These are phyloP conservation scores for Meyerozyma guilliermondii DNA, from an alignment of 1,139 yeast species.

Conservation along the genomic window DNA sequence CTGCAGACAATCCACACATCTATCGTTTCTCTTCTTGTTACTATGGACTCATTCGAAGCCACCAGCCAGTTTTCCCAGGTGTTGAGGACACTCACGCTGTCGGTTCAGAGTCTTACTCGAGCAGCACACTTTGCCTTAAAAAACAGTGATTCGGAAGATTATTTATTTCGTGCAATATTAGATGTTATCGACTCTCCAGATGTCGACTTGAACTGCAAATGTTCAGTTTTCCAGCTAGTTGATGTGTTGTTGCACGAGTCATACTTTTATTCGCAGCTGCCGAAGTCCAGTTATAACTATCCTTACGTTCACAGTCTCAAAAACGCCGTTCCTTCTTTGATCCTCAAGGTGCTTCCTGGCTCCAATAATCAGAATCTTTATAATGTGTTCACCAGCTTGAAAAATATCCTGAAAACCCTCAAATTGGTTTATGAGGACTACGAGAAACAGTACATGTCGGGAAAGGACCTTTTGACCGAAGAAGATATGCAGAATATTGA, in stretches of 20 bases:
- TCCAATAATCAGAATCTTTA: slow-evolving; percentile 44
- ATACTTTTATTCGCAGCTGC: slow-evolving; percentile 26
- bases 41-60: slow-evolving; percentile 78
- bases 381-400: slow-evolving; percentile 35
- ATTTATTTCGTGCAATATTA: slow-evolving; percentile 63
- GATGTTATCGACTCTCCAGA: slow-evolving; percentile 53
- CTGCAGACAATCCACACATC: background rate
- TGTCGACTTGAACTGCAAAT: slow-evolving; percentile 53
- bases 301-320: slow-evolving; percentile 47
- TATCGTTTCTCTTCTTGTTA: background rate
- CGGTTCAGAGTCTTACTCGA: slow-evolving; percentile 49
- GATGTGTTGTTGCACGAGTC: slow-evolving; percentile 51
- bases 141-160: slow-evolving; percentile 61
- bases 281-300: slow-evolving; percentile 25
- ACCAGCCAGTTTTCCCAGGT: slow-evolving; percentile 63
- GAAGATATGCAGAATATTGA: slow-evolving; percentile 33
- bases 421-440: slow-evolving; percentile 25
- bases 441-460: slow-evolving; percentile 22
- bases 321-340: slow-evolving; percentile 39
- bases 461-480: slow-evolving; percentile 22
- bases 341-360: slow-evolving; percentile 51
- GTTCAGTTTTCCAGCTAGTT: slow-evolving; percentile 65
- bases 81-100: slow-evolving; percentile 57
- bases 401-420: slow-evolving; percentile 33
- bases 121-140: slow-evolving; percentile 59